Conservation (phyloP, 2,329 filamentous ascomycete species). For the Beauveria asiatica region DNA sequence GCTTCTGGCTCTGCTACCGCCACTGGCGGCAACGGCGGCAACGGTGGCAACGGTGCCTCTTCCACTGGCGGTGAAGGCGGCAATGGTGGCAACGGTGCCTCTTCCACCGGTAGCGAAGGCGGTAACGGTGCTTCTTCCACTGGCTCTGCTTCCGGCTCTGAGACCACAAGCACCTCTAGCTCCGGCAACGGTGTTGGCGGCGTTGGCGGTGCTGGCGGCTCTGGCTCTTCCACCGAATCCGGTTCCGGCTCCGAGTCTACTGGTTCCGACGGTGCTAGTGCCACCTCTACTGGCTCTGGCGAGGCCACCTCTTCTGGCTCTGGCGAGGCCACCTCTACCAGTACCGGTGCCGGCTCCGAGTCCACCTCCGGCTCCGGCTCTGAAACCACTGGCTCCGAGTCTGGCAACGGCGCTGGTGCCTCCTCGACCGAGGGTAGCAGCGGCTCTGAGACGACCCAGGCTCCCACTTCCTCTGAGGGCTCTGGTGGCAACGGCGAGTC, state of each 20-base stretch:
- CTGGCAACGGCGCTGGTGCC: conserved; percentile 15
- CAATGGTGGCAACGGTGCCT: conserved; percentile 11
- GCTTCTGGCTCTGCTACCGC: conserved; percentile 6
- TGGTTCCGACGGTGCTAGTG: conserved; percentile 10
- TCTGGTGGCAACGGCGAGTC: conserved; percentile 6
- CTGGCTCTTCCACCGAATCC: conserved; percentile 12
- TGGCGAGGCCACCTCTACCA: not conserved
- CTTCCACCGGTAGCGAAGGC: conserved; percentile 14
- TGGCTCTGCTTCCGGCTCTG: conserved; percentile 12
- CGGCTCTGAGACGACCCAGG: conserved; percentile 11
- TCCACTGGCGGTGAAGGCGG: conserved; percentile 17
- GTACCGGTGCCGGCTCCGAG: not conserved
- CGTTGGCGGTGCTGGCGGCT: too few relatives aligned
- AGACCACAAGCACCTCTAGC: conserved; percentile 8
- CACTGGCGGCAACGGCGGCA: not conserved
- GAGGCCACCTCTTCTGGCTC: not conserved
- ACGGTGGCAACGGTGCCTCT: conserved; percentile 13
- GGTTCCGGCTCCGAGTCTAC: conserved; percentile 12
- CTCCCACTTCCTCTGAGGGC: conserved; percentile 12
- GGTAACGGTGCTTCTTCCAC: conserved; percentile 17
- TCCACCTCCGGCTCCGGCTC: conserved; percentile 3
- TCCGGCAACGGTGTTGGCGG: not conserved
- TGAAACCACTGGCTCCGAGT: conserved; percentile 15
- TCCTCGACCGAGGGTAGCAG: conserved; percentile 12
- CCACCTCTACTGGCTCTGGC: conserved; percentile 9